phyloP scores from a whole-genome alignment of 306 rosid species.

The Dryas alaskensis region DNA sequence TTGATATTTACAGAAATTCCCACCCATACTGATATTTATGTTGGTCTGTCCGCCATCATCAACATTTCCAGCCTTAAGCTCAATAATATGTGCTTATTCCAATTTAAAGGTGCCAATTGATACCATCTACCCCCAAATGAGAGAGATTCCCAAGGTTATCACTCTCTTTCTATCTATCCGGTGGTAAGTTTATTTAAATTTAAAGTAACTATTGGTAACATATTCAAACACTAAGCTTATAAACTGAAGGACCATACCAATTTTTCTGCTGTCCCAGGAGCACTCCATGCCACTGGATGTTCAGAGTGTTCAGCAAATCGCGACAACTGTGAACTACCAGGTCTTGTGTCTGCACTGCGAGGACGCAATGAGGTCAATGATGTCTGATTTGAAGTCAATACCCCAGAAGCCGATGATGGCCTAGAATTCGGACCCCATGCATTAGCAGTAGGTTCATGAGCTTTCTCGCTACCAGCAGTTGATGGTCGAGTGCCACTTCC shows the following conservation, averaged over 20 bases:
- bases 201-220: background rate
- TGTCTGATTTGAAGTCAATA: conserved; percentile 64
- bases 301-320: conserved; percentile 88
- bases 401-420: conserved; percentile 95
- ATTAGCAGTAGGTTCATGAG: conserved; percentile 52
- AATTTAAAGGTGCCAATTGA: background rate
- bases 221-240: conserved; percentile 5
- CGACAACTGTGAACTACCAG: conserved; percentile 93
- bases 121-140: background rate
- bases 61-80: background rate
- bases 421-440: conserved; percentile 85
- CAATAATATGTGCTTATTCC: background rate
- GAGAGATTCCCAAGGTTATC: conserved; percentile 2
- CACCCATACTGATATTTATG: background rate
- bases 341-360: conserved; percentile 94
- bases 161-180: background rate
- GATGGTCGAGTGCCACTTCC: conserved; percentile 95
- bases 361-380: conserved; percentile 76
- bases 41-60: background rate
- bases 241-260: conserved; percentile 47
- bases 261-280: conserved; percentile 70
- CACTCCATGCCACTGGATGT: conserved; percentile 73
- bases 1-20: background rate
- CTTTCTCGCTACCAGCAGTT: conserved; percentile 86
- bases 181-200: too few species aligned